Base-by-base conservation (phyloP, 2,329 filamentous ascomycete species). In the Penicillium sp. region DNA sequence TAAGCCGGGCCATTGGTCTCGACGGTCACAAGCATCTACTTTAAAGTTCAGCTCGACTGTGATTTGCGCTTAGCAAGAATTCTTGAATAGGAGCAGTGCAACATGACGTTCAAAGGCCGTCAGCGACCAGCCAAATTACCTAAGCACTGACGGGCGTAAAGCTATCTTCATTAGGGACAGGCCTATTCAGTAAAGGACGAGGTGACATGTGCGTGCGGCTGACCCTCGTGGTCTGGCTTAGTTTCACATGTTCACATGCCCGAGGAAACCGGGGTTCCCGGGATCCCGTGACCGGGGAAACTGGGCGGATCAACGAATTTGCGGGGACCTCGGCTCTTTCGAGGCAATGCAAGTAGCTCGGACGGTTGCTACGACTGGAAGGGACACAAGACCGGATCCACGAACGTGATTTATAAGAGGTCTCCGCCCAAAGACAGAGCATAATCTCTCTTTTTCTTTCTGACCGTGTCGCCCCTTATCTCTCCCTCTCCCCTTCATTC, bases 221-320 rank as follows among this genome's bases (percentile, higher is more conserved):
- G 18, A 18, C 18, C 18, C 18, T 18, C 18, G 18, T 18, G n/a
- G n/a, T n/a, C n/a, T n/a, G n/a, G n/a, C n/a, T n/a, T 4, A 26
- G 13, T 39, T 51, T 46, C 49, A 52, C 46, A 51, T 49, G 46
- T 46, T 52, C 50, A 50, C 50, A 52, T 52, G 50, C 39, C 24
- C 29, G 29, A 32, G 29, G 29, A 11, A 11, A 11, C n/a, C 36
- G 28, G 35, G 12, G 35, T 41, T 4, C 25, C 29, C 33, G 34
- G 11, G 42, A 45, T 46, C 50, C 45, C 50, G 50, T 50, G 50
- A 52, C 45, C 44, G 29, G 36, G n/a, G 3, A 29, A 28, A 5
- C 3, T 18, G 1, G 24, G 8, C 43, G 58, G 59, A 59, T 56
- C 38, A 63, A 57, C 36, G 36, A 56, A 59, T n/a, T 47, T 57